Evolutionary conservation across 257 asterid species (phyloP).

Genomic region (Rehmannia glutinosa): DNA sequence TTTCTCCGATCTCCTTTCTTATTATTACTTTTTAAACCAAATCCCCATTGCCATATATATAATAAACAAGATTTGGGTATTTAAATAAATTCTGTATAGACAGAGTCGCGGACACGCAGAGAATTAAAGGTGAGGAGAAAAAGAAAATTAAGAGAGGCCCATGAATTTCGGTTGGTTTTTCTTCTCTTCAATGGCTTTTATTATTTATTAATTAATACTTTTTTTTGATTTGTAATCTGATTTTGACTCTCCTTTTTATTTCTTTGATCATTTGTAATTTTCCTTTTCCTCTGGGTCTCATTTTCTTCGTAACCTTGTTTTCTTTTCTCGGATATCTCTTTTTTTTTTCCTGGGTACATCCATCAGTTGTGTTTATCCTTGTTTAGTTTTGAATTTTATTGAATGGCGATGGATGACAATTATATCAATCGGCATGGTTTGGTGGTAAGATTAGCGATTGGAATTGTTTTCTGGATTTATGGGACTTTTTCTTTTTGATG

Average conservation of each 20-base stretch:
- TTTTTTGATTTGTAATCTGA: constrained; percentile 10
- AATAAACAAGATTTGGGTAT: constrained; percentile 16
- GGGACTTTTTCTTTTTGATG: not conserved
- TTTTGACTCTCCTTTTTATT: constrained; percentile 1
- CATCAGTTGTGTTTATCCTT: not conserved
- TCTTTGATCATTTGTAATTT: not conserved
- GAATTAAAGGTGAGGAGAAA: constrained; percentile 36
- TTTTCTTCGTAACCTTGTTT: constrained; percentile 12
- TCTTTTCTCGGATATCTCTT: constrained; percentile 23
- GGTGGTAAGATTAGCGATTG: constrained; percentile 28
- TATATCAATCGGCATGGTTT: constrained; percentile 23
- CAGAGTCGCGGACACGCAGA: constrained; percentile 35
- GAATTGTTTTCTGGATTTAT: constrained; percentile 9
- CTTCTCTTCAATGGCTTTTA: constrained; percentile 25
- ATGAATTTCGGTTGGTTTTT: constrained; percentile 44
- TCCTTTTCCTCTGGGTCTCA: constrained; percentile 15
- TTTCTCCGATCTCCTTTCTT: constrained; percentile 33
- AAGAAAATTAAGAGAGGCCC: constrained; percentile 28
- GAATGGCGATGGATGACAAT: constrained; percentile 28
- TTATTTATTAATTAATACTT: not conserved
- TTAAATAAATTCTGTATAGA: constrained; percentile 30
- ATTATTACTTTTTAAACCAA: constrained; percentile 18
- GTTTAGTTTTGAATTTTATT: not conserved
- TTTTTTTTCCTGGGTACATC: not conserved
- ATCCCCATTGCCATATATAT: constrained; percentile 1